phyloP scores from a whole-genome alignment of 345 rosid genomes.

The Lumnitzera littorea region DNA sequence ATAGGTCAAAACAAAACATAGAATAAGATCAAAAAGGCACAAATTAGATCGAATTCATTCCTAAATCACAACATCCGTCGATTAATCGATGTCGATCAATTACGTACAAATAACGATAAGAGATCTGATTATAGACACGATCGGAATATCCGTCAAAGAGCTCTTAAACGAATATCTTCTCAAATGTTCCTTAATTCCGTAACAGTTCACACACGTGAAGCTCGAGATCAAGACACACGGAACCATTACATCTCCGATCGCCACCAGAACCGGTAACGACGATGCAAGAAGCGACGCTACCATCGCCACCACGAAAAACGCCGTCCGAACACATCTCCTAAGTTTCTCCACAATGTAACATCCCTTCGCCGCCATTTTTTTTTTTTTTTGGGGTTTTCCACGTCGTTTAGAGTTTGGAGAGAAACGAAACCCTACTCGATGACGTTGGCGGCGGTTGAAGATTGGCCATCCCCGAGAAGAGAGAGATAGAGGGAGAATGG shows the following conservation, averaged over 20 bases:
- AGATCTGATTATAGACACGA: slow-evolving; percentile 83
- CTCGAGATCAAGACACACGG: slow-evolving; percentile 61
- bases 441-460: slow-evolving; percentile 11
- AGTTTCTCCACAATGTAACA: slow-evolving; percentile 51
- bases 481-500: not conserved
- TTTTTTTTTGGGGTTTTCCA: slow-evolving; percentile 1
- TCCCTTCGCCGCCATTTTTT: slow-evolving; percentile 34
- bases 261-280: slow-evolving; percentile 77
- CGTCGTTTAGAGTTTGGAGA: slow-evolving; percentile 1
- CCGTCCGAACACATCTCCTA: slow-evolving; percentile 60
- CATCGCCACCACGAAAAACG: slow-evolving; percentile 89
- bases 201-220: slow-evolving; percentile 69
- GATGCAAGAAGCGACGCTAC: slow-evolving; percentile 71
- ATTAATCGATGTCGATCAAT: not conserved
- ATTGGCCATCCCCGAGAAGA: slow-evolving; percentile 17
- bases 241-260: slow-evolving; percentile 59
- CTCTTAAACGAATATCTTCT: slow-evolving; percentile 59
- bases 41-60: not conserved
- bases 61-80: not conserved
- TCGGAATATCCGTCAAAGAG: slow-evolving; percentile 76
- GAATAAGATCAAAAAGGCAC: not conserved
- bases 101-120: slow-evolving; percentile 59
- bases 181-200: slow-evolving; percentile 54
- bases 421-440: slow-evolving; percentile 22
- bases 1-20: too few relatives aligned